Evolutionary conservation across 2,329 filamentous ascomycete species (phyloP).

Genomic region (Torrubiella hemipterigena): DNA sequence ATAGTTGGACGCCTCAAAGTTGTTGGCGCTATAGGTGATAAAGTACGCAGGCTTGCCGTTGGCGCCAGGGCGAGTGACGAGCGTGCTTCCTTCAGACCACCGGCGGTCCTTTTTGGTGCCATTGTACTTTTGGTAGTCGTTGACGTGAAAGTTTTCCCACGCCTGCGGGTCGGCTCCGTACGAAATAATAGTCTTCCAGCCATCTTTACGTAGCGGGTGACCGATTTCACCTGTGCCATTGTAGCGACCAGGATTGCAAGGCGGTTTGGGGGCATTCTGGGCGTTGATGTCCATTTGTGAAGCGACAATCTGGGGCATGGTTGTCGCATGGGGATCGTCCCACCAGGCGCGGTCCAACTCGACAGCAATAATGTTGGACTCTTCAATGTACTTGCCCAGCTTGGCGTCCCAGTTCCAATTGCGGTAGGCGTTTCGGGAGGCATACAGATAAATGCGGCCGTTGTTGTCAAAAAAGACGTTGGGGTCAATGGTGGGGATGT

Average conservation of each 20-base stretch:
- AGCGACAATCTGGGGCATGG: constrained; percentile 19
- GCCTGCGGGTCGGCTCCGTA: constrained; percentile 20
- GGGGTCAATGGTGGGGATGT: constrained; percentile 28
- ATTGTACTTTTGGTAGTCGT: constrained; percentile 20
- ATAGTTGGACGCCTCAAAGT: constrained; percentile 23
- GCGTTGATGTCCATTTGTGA: constrained; percentile 17
- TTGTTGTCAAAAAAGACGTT: constrained; percentile 33
- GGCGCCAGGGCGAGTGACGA: constrained; percentile 12
- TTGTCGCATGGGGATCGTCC: constrained; percentile 19
- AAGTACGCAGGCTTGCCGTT: constrained; percentile 17
- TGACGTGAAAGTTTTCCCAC: constrained; percentile 23
- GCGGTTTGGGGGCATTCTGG: constrained; percentile 13
- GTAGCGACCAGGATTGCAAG: constrained; percentile 18
- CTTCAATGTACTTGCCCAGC: constrained; percentile 22
- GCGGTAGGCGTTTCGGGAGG: constrained; percentile 21
- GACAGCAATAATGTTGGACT: constrained; percentile 24
- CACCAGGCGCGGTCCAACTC: constrained; percentile 21
- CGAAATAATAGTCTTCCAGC: constrained; percentile 23
- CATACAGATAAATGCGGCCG: constrained; percentile 21
- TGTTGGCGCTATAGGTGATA: constrained; percentile 20
- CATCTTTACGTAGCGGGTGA: constrained; percentile 19
- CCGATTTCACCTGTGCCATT: constrained; percentile 22
- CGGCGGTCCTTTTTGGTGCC: constrained; percentile 22
- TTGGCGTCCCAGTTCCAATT: constrained; percentile 23
- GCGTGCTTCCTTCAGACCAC: constrained; percentile 23